Conservation (phyloP, 164 flowering plant species). For the Saururus chinensis region DNA sequence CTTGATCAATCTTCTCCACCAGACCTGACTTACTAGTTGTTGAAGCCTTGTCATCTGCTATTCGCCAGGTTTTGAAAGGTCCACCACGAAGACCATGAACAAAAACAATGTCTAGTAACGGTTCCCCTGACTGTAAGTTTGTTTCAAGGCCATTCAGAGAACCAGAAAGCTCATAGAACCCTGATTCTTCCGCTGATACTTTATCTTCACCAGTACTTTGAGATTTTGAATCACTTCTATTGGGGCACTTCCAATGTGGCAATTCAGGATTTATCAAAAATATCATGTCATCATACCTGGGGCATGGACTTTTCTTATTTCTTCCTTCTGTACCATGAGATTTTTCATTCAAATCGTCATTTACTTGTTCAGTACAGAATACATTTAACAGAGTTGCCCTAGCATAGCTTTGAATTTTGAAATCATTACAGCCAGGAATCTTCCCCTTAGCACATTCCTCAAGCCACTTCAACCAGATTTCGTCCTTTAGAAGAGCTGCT, state of each 20-base stretch:
- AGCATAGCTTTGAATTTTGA: conserved; percentile 84
- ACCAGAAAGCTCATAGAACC: neutral
- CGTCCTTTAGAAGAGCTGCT: conserved; percentile 49
- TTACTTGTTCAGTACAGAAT: conserved; percentile 33
- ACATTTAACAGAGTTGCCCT: conserved; percentile 69
- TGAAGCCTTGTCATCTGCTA: conserved; percentile 79
- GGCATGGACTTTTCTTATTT: conserved; percentile 25
- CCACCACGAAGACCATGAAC: conserved; percentile 97
- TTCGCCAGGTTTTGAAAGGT: conserved; percentile 91
- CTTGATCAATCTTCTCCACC: conserved; percentile 95
- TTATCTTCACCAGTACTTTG: neutral
- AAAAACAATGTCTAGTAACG: conserved; percentile 75
- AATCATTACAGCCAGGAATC: conserved; percentile 82
- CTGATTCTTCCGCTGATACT: neutral
- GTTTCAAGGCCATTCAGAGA: conserved; percentile 17
- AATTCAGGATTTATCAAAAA: conserved; percentile 73
- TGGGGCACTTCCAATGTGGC: conserved; percentile 78
- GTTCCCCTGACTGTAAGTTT: conserved; percentile 20
- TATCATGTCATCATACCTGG: conserved; percentile 63
- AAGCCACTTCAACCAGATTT: conserved; percentile 83
- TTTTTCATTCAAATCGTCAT: conserved; percentile 14
- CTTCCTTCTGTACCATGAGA: conserved; percentile 12
- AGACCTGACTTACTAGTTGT: conserved; percentile 71
- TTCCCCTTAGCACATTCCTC: conserved; percentile 89
- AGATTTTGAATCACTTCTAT: conserved; percentile 13